Evolutionary conservation across 129 eudicot genomes (phyloP).

Genomic region (sunflower (Helianthus annuus)): DNA sequence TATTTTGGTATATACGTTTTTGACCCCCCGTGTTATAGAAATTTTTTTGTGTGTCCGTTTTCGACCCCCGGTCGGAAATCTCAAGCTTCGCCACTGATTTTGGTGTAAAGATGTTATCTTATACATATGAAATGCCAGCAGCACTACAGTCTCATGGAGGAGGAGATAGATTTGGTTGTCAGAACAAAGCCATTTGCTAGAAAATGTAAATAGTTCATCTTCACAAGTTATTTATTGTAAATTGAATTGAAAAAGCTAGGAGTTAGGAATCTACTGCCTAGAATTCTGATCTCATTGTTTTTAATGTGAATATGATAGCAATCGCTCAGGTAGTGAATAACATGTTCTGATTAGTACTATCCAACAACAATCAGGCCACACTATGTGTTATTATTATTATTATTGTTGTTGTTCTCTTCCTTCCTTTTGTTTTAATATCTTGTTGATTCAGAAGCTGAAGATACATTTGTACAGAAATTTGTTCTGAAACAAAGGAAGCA

Average conservation of each 20-base stretch:
- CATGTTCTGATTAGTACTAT: constrained; percentile 26
- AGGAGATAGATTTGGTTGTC: constrained; percentile 4
- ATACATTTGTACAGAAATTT: no score
- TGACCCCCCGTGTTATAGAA: no score
- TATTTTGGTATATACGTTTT: no score
- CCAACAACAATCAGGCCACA: constrained; percentile 36
- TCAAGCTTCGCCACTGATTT: no score
- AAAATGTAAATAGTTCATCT: constrained; percentile 27
- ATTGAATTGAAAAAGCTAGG: constrained; percentile 15
- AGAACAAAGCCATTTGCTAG: neutral
- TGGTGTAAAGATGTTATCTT: neutral
- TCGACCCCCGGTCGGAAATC: no score
- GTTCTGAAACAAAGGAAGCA: no score
- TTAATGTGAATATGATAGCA: constrained; percentile 16
- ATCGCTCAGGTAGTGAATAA: constrained; percentile 24
- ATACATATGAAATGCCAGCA: constrained; percentile 15
- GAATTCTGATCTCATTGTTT: constrained; percentile 30
- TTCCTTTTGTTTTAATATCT: no score
- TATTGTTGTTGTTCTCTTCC: neutral
- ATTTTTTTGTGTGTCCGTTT: no score
- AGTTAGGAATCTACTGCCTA: constrained; percentile 13
- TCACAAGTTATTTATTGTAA: constrained; percentile 22
- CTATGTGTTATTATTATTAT: constrained; percentile 9
- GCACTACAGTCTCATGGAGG: constrained; percentile 12
- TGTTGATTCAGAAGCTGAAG: no score